Conservation (phyloP, 2,329 filamentous ascomycete genomes). For the Torrubiella hemipterigena region DNA sequence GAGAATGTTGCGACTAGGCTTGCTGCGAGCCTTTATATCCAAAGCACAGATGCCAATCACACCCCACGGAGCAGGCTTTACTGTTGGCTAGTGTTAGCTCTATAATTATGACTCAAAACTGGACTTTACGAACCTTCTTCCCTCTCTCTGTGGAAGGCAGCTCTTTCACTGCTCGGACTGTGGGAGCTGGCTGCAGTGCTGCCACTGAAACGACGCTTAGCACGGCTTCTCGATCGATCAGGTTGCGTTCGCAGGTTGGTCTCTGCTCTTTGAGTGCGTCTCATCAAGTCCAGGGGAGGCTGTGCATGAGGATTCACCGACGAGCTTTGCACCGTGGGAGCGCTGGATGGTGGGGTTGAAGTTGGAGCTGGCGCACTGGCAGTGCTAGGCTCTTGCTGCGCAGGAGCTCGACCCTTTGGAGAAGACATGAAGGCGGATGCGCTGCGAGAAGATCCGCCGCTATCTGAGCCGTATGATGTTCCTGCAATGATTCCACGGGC, state of each 20-base stretch:
- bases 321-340: no score
- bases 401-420: slow-evolving; percentile 24
- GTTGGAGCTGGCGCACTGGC: slow-evolving; percentile 38
- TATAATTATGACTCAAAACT: not conserved
- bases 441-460: slow-evolving; percentile 25
- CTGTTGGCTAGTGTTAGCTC: slow-evolving; percentile 20
- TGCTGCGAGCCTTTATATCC: slow-evolving; percentile 91
- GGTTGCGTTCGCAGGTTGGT: slow-evolving; percentile 30
- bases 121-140: slow-evolving; percentile 32
- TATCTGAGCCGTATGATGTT: slow-evolving; percentile 43
- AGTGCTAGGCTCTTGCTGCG: slow-evolving; percentile 37
- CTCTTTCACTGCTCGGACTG: slow-evolving; percentile 63
- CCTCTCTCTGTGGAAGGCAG: slow-evolving; percentile 38
- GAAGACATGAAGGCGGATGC: slow-evolving; percentile 34
- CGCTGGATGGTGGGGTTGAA: slow-evolving; percentile 24
- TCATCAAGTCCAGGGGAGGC: slow-evolving; percentile 32
- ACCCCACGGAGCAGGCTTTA: slow-evolving; percentile 47
- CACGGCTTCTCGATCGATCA: slow-evolving; percentile 53
- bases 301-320: slow-evolving; percentile 14
- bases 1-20: slow-evolving; percentile 91
- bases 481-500: slow-evolving; percentile 33
- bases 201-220: slow-evolving; percentile 65
- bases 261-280: slow-evolving; percentile 26
- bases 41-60: slow-evolving; percentile 89
- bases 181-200: slow-evolving; percentile 75